Conservation (phyloP, 1,284 basidiomycete species). For the Singerocomus inundabilis region DNA sequence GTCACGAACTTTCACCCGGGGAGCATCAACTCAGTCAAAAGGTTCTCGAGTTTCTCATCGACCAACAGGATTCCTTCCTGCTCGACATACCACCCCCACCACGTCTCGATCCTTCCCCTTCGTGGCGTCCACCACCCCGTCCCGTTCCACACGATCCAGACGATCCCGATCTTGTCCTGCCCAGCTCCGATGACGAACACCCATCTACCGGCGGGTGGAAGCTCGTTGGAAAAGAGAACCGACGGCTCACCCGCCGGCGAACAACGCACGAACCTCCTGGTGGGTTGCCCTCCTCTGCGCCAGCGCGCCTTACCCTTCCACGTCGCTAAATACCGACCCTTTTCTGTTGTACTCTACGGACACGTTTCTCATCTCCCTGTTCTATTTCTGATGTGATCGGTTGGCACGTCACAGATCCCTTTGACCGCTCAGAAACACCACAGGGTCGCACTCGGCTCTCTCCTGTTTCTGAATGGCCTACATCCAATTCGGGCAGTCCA, state of each 20-base stretch:
- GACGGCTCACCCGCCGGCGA: conserved; percentile 48
- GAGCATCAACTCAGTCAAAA: conserved; percentile 88
- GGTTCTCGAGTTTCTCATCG: conserved; percentile 94
- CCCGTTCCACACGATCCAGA: conserved; percentile 21
- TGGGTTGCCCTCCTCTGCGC: conserved; percentile 41
- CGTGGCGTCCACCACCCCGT: conserved; percentile 28
- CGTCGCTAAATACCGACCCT: conserved; percentile 29
- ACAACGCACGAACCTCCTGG: conserved; percentile 56
- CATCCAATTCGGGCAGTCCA: conserved; percentile 25
- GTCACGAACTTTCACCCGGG: conserved; percentile 76
- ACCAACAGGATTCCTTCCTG: conserved; percentile 84
- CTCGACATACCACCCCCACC: conserved; percentile 75
- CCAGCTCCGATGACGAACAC: conserved; percentile 48
- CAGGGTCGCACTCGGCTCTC: conserved; percentile 36
- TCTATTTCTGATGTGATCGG: conserved; percentile 8
- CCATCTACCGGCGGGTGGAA: conserved; percentile 46
- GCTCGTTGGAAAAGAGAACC: conserved; percentile 41
- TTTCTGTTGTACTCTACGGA: conserved; percentile 6
- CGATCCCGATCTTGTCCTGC: conserved; percentile 38
- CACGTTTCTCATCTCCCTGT: conserved; percentile 2
- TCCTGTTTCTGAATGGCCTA: conserved; percentile 43
- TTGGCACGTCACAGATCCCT: conserved; percentile 19
- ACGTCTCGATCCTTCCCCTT: conserved; percentile 33
- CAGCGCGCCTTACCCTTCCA: conserved; percentile 27
- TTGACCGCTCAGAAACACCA: conserved; percentile 13